These are phyloP conservation scores for Fusarium tuaranense DNA, from an alignment of 2,329 filamentous ascomycete species.

Conservation along the genomic window DNA sequence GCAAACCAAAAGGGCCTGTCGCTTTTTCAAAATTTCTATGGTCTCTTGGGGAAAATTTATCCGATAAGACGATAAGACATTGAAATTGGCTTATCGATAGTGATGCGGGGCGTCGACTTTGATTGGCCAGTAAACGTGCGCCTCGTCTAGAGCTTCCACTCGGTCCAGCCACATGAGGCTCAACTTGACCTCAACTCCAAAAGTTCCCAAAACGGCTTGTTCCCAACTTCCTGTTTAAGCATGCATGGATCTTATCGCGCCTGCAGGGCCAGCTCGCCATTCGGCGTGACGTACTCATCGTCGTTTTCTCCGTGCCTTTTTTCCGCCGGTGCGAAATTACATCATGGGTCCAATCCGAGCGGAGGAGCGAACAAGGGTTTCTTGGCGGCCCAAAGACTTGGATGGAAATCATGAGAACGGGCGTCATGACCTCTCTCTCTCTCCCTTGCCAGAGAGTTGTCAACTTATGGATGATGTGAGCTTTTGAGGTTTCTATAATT, in stretches of 20 bases:
- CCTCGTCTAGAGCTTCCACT: background rate
- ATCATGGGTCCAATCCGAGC: background rate
- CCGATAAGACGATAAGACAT: conserved; percentile 29
- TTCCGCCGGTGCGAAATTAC: background rate
- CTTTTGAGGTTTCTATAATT: background rate
- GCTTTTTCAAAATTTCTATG: conserved; percentile 40
- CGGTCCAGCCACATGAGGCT: conserved; percentile 23
- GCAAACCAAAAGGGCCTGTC: conserved; percentile 3
- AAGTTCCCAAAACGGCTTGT: background rate
- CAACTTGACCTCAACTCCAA: background rate
- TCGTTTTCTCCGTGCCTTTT: background rate
- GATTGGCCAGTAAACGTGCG: conserved; percentile 3
- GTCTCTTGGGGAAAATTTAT: conserved; percentile 39
- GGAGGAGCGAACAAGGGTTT: background rate
- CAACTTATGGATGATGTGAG: background rate
- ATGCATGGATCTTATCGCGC: conserved; percentile 31
- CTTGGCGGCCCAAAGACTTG: background rate
- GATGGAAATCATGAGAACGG: background rate
- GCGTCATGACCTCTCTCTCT: background rate
- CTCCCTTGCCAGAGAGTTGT: background rate
- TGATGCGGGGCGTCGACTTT: background rate
- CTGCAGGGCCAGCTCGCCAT: conserved; percentile 15
- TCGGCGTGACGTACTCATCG: conserved; percentile 20
- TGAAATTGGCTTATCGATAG: conserved; percentile 38
- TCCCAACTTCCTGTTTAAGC: conserved; percentile 35